Evolutionary conservation across 345 rosid species (phyloP), one percentile per base, ranked within the genome.

Genomic region (Hypericum perforatum): DNA sequence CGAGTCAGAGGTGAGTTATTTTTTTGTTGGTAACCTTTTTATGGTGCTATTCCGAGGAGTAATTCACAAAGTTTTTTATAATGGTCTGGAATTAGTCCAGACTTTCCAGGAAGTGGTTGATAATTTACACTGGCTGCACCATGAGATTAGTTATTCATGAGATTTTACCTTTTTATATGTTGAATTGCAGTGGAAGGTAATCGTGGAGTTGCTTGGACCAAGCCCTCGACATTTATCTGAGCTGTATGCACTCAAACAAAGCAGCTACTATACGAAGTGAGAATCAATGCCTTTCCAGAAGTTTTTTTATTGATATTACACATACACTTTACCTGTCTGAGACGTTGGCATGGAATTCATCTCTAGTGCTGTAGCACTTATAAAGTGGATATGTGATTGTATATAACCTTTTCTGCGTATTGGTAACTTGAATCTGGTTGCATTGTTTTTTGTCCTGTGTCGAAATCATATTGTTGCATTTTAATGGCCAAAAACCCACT

Each of bases 201-300:
- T 94, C 57, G 74, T 78, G 58, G 95, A 89, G 74, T 97, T 94
- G 61, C 86, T 89, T 29, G 95, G 97, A 37, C 60, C 99, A 58
- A 89, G 78, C 57, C 80, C 95, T 37, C 82, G 95, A 43, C 97
- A 86, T 79, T 79, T 94, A 22, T 86, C 89, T n/a, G 97, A 89
- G 79, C 85, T 94, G 66, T 86, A 89, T 65, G 84, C 85, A 2
- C 94, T 94, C 69, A 86, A 94, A 53, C 97, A 82, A 70, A 79
- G 80, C 70, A 89, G 72, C 71, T 68, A 78, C 69, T 80, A 81
- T 72, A 77, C 78, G 59, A 79, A 71, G 98, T 85, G 81, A 70
- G 75, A 49, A 41, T 9, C 52, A 43, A 7, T 7, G 11, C 38
- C 22, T 5, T 44, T 41, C 10, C 11, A 32, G 43, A 15, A 9